Evolutionary conservation across 805 yeast genomes (phyloP), one percentile per base, ranked within the genome.

Genomic region (Suhomyces tanzawaensis): DNA sequence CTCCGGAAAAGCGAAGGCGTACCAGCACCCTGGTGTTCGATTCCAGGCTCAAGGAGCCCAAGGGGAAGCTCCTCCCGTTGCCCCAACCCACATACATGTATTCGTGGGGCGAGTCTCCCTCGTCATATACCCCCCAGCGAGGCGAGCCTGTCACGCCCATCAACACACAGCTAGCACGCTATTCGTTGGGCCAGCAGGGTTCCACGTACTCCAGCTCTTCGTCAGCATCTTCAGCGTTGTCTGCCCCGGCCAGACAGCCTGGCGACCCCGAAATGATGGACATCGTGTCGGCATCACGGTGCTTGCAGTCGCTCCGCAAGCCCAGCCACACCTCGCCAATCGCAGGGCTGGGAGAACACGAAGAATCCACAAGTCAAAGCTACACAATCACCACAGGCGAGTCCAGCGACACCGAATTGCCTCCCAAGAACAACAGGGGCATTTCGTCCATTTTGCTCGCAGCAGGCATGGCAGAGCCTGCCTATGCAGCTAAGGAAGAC

Each of bases 261-360:
- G n/a, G 26, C 19, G 18, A 27, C 19, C 39, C 30, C 17, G 62
- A 57, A 6, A 48, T 58, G 49, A 41, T 53, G 27, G 71, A 60
- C 30, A 51, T 64, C 11, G 58, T 64, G 16, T 60, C 56, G 40
- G 71, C 69, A 7, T 62, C 68, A 22, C 55, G 57, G 41, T 64
- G 69, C 42, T 47, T 64, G 9, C 67, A 62, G 42, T 53, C 58
- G 19, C 34, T 62, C 36, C 46, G 58, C 27, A 41, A 41, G 26
- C 23, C 32, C 6, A n/a, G 32, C 8, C 34, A 40, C 27, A 37
- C 38, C 7, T 37, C 47, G 27, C 52, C 52, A 6, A 40, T 44
- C 19, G 31, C 30, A 7, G 7, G 30, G 12, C 4, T 6, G 7
- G 7, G 18, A 9, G 30, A 18, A 4, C 17, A 12, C 5, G 13